Evolutionary conservation across 2,329 filamentous ascomycete species (phyloP), one percentile per base, ranked within the genome.

Genomic region (Dothistroma pini): DNA sequence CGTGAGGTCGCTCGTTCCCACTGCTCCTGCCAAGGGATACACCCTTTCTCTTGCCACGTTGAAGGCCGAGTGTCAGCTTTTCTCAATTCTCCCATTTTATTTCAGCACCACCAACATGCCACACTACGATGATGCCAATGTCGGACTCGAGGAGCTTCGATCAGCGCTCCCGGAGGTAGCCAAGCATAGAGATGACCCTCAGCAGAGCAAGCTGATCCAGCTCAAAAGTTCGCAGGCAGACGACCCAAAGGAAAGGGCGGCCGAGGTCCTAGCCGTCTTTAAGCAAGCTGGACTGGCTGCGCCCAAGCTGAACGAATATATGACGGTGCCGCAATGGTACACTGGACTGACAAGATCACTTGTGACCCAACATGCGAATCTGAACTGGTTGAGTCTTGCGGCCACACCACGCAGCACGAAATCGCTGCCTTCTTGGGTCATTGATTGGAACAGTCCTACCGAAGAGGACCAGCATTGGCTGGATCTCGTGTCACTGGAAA

Each of bases 341-440:
- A 53, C 51, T 21, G 51, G 51, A 32, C 31, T 53, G 51, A 53
- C 51, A 11, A 12, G 51, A 16, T 53, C 51, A 19, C 51, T 53
- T 35, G n/a, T 53, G n/a, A 53, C 51, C 8, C 51, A 53, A 35
- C 51, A 6, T 8, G 51, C 51, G 16, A 53, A 11, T 35, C 31
- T 53, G 11, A 53, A 53, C 14, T 53, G 51, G 51, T 29, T 53
- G 8, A 31, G 25, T 31, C 31, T 53, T 12, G 51, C 51, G 29
- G 31, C 51, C 14, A 31, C 51, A 35, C 51, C 51, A 16, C 51
- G 35, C 31, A 31, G 22, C n/a, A 53, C 51, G 10, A 53, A 35
- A 32, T 32, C 51, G 34, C 29, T 53, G 14, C 51, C 51, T 53
- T 53, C 51, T 6, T 53, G 51, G 51, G 51, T 53, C 25, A 53